Evolutionary conservation across 345 rosid species (phyloP), one percentile per base, ranked within the genome.

Genomic region (Arabidopsis suecica): DNA sequence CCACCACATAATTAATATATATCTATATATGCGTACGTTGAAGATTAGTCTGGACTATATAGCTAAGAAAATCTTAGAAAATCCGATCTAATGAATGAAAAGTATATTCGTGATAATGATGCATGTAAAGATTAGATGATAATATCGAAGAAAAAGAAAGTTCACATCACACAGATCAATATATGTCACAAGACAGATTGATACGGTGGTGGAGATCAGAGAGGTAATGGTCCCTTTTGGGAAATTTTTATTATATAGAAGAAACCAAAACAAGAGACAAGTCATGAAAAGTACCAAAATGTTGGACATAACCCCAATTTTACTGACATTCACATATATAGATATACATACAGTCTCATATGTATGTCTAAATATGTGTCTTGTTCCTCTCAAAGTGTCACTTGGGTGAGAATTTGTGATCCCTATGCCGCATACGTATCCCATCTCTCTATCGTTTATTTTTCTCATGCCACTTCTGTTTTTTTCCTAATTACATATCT

Each of bases 261-360:
- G 67, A 77, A 58, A 20, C 69, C 69, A 77, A 77, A 65, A 69
- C 18, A 64, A 45, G 63, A 61, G 71, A 71, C 65, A 36, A 71
- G 72, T 71, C 76, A 66, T 71, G 80, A 77, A 62, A 77, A 71
- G 75, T 57, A 77, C 71, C 67, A 71, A 71, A 71, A 56, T 66
- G 53, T 71, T 77, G 76, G 75, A 69, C 72, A 54, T 70, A 71
- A 55, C 68, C 64, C 64, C 42, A 77, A 77, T 64, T 56, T 47
- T 64, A 71, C 67, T 77, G 76, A 63, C 76, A 70, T 37, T 61
- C 42, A 69, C 64, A 76, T 22, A 68, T 42, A 44, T 33, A 42
- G n/a, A 69, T 70, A 61, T 69, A 68, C 16, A 64, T 61, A 50
- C 5, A 69, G 20, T 34, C 16, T 49, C 42, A 59, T 76, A 49